Base-by-base conservation (phyloP, 106 monocot genomes). In the Agapanthus africanus region DNA sequence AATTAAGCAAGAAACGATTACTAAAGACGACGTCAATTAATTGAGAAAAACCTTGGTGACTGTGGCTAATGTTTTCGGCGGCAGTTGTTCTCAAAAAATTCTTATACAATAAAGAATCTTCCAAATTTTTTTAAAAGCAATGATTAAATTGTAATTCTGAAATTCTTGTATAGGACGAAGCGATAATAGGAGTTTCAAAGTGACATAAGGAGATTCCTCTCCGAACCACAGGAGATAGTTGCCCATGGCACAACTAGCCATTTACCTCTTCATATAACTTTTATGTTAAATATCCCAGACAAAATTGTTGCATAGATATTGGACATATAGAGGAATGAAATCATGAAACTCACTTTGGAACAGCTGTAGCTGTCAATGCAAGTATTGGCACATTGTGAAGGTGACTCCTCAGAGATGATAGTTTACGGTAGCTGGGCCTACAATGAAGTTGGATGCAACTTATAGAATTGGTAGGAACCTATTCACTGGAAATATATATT, bases 311-410 rank as follows among this genome's bases (percentile, higher is more conserved):
- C 56, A 31, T 31, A 4, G 56, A 30, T 3, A 57, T 28, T 31
- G 30, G 56, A 31, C 11, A 57, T n/a, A 30, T 40, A 67, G 31
- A 32, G 14, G 36, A 39, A 79, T n/a, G n/a, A n/a, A n/a, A n/a
- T n/a, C n/a, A n/a, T 25, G 39, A 22, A 63, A 73, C 79, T 84
- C 56, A 91, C 95, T 91, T 88, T 1, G 91, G 88, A 71, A 81
- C 83, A 82, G 91, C 95, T 39, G 95, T 95, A 68, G 94, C 95
- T 36, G 95, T 95, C 62, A 95, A 75, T 77, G 95, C 95, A 73
- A 95, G 78, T 70, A 95, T 68, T 25, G 95, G 88, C 25, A 95
- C 88, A 86, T 74, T 86, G 59, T 88, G 83, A 77, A 88, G 63
- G 7, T 80, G 74, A 22, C 34, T 84, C 80, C 91, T 85, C 67